Base-by-base conservation (phyloP, 1,139 yeast species). In the Magnusiomyces paraingens region DNA sequence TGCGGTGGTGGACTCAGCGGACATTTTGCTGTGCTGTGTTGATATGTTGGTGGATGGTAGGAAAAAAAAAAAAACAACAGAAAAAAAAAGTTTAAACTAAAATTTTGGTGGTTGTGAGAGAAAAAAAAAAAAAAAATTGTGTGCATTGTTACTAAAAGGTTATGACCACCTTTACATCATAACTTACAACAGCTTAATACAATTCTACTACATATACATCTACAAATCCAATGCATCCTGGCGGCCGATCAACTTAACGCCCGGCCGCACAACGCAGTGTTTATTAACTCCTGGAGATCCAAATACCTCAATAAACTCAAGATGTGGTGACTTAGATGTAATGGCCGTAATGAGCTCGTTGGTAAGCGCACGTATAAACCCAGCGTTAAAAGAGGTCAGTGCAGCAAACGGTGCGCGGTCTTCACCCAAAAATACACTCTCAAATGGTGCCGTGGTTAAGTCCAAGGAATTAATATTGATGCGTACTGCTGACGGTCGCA, bases 311-410 rank as follows among this genome's bases (percentile, higher is more conserved):
- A 90, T 64, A 12, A 86, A 73, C 47, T 77, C 75, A 56, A 90
- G 69, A 51, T 78, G 79, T 0, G 83, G 79, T 61, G 93, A 85
- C 15, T 75, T 73, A 29, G 76, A 72, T 8, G 83, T 78, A 18
- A 88, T 61, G 21, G 77, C 64, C 35, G 76, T 75, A 14, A 88
- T 67, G 0, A 82, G 74, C 38, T 75, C 79, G 68, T 89, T 86
- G 66, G 87, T 88, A 3, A 87, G 78, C 20, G 82, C 73, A 51
- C 94, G 73, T 1, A 88, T 88, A 70, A 90, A 90, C 0, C 96
- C 93, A 14, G 81, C 64, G 66, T 90, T 93, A 32, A 86, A 64
- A 26, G 80, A 76, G 0, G 88, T 80, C 52, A 90, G 70, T 42
- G 21, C 32, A 4, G n/a, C n/a, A 15, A n/a, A 8, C 3, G 29